Base-by-base conservation (phyloP, 2,329 filamentous ascomycete genomes). In the Botrytis byssoidea region DNA sequence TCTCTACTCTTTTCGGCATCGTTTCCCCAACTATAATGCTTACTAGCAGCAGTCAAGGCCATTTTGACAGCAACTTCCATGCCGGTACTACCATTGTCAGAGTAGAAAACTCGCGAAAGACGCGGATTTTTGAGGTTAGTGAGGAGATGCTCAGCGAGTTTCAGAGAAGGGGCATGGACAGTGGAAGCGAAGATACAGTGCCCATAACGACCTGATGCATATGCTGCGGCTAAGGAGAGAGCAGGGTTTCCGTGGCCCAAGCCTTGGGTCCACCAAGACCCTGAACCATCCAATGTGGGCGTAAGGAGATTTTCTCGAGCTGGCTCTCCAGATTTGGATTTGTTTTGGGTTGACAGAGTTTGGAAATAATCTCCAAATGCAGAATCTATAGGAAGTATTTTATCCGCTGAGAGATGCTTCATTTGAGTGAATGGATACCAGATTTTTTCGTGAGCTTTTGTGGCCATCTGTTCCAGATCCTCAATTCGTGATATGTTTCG, bases 381-480 rank as follows among this genome's bases (percentile, higher is more conserved):
- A 0, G 93, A 95, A 80, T 97, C 93, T 73, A 97, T 94, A 0
- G 90, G 87, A 0, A 90, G 87, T 64, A 97, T 93, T 22, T 89
- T 88, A 2, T 89, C 82, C 8, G 88, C 82, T 0, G 85, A 84
- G 76, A 93, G 84, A 68, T 87, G 85, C 59, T 88, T 88, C 75
- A 97, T 93, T 78, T 97, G 93, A 0, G 93, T 95, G 78, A 97
- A 97, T 0, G 94, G 93, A 78, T 95, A 95, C 93, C 93, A 97
- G 55, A 97, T 94, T 3, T 85, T 85, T 16, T 86, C 80, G 72
- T 89, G 85, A 0, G 93, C 93, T 59, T 87, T 85, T 1, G 83
- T 79, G 0, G 89, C 83, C 88, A 95, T 90, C 1, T 83, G 85
- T 48, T 90, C 86, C 0, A 96, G 82, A 0, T 86, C 83, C 1